Base-by-base conservation (phyloP, 805 yeast species). In the Nakazawaea populi region DNA sequence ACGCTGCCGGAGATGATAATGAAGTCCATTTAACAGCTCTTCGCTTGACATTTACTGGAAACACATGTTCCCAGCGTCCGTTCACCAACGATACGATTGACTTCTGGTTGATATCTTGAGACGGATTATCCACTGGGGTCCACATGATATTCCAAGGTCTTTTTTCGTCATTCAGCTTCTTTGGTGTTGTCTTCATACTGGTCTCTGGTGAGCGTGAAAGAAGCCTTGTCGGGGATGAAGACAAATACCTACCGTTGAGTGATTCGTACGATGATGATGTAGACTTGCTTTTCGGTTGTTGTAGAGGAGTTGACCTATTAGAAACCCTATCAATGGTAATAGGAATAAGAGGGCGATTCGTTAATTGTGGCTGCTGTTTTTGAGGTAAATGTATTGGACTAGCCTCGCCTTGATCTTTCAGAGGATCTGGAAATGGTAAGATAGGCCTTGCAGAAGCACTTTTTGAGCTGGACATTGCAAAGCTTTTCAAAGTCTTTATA, bases 51-150 rank as follows among this genome's bases (percentile, higher is more conserved):
- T 79, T 77, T 11, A 77, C 76, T 0, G 98, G 96, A 58, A 89
- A 89, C 1, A 90, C 96, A 66, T 87, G 89, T 51, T 83, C 83
- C 99, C 99, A 94, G 52, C 96, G 77, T 5, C 96, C 92, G 43
- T 80, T 82, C n/a, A 82, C 75, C 7, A 83, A 69, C 51, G 79
- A 75, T 9, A 77, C 75, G 12, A 84, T 69, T 7, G 80, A 68
- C 47, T 80, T 84, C 2, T 75, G 69, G 34, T 76, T 74, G 4
- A 79, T 70, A 6, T 84, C 83, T 52, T 79, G 78, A 0, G 97
- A 89, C 0, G 97, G 97, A 58, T 91, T 92, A 6, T 72, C 70
- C 30, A 87, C 77, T 37, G 77, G 77, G 1, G 87, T 76, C 89
- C 94, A 79, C 60, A 76, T 71, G 27, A 65, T 64, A 51, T 70